phyloP scores from a whole-genome alignment of 179 eudicot genomes.

The Corrigiola litoralis region DNA sequence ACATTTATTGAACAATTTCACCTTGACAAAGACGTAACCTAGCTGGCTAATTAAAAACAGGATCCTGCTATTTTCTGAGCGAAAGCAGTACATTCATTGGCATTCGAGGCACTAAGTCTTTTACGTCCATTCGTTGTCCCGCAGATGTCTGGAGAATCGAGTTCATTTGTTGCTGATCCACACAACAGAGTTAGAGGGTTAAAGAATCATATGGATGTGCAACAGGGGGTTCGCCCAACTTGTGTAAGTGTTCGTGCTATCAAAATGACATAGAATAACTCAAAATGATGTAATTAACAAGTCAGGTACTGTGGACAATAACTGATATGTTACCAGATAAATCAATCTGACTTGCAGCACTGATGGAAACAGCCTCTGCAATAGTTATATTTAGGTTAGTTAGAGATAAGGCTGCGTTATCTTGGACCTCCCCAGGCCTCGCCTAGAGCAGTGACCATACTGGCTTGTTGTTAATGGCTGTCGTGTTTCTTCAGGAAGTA shows the following conservation, averaged over 20 bases:
- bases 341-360: too few species aligned
- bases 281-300: background rate
- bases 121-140: background rate
- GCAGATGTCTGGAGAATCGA: constrained; percentile 17
- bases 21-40: too few species aligned
- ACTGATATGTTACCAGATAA: too few species aligned
- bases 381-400: too few species aligned
- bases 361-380: too few species aligned
- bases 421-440: too few species aligned
- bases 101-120: background rate
- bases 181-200: constrained; percentile 8
- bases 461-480: too few species aligned
- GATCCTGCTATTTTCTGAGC: background rate
- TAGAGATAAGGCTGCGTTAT: too few species aligned
- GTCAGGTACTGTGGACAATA: background rate
- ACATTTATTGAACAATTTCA: background rate
- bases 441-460: too few species aligned
- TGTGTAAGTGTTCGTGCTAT: constrained; percentile 15
- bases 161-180: constrained; percentile 3
- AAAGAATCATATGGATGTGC: constrained; percentile 2
- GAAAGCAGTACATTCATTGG: background rate
- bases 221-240: background rate
- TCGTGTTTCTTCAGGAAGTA: too few species aligned
- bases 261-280: background rate
- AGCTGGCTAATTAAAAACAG: too few species aligned